Base-by-base conservation (phyloP, 805 yeast species). In the Huiozyma naganishii region DNA sequence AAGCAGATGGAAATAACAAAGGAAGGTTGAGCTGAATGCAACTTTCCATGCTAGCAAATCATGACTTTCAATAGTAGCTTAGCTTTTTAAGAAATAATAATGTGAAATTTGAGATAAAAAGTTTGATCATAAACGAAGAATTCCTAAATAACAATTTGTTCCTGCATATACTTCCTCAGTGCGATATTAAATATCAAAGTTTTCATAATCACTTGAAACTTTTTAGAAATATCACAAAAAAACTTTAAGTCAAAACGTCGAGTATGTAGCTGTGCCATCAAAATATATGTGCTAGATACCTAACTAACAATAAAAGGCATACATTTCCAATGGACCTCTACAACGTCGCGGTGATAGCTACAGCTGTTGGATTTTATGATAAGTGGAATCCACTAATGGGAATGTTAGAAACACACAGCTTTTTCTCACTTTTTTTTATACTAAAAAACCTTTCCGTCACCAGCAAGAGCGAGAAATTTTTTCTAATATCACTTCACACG, bases 81-180 rank as follows among this genome's bases (percentile, higher is more conserved):
- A 11, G 10, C 45, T 44, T 46, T 51, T 53, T 56, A 56, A 57
- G 62, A 36, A 36, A 61, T 57, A 61, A 58, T 58, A 57, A 52
- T 44, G 32, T 12, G n/a, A 36, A 39, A 23, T 27, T 34, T 7
- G 8, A 28, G 17, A 39, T 32, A 17, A 17, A 17, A 27, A 45
- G 44, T 47, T 47, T 50, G 66, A 71, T 78, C 83, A 77, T 77
- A 77, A 78, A 77, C 84, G 83, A 77, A 78, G 83, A 78, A 78
- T 78, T 77, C 83, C 83, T 76, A 67, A 66, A 49, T 66, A 64
- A 62, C 68, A 67, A 67, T 68, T 68, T 70, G 80, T 78, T 48
- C 83, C 83, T 78, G 83, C 83, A 78, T 78, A 67, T 76, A 74
- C 82, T 73, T 77, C 83, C 83, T 78, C 83, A 76, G 84, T 59